phyloP scores from a whole-genome alignment of 352 stramenopile genomes.

The Globisporangium heterothallicum region DNA sequence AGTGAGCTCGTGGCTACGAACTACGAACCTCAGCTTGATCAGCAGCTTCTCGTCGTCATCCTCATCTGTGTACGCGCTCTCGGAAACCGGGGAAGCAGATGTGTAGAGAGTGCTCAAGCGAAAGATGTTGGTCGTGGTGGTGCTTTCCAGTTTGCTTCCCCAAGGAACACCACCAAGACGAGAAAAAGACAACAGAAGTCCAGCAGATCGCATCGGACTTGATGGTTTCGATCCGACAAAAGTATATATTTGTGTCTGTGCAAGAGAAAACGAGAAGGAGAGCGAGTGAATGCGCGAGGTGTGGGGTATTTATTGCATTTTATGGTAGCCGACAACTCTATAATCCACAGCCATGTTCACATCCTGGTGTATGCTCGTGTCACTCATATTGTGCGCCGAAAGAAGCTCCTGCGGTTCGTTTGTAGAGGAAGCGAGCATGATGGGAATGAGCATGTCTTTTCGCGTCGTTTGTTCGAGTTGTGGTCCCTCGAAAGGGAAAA shows the following conservation, averaged over 20 bases:
- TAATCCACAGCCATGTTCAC: not conserved
- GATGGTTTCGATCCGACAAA: not conserved
- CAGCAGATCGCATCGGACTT: too few relatives aligned
- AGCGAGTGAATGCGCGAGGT: not conserved
- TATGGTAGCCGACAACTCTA: not conserved
- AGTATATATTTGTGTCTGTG: not conserved
- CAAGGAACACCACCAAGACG: not conserved
- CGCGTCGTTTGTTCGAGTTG: too few relatives aligned
- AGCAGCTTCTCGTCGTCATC: constrained; percentile 43
- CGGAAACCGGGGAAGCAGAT: constrained; percentile 24
- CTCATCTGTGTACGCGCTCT: constrained; percentile 30
- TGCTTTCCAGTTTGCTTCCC: constrained; percentile 2
- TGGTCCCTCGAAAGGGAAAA: too few relatives aligned
- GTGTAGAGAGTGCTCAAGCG: constrained; percentile 13
- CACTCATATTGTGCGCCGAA: too few relatives aligned
- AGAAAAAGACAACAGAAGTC: not conserved
- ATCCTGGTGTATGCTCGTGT: too few relatives aligned
- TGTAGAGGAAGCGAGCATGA: too few relatives aligned
- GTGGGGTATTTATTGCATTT: not conserved
- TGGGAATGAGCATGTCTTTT: too few relatives aligned
- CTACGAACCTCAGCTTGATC: constrained; percentile 33
- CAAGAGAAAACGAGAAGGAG: not conserved
- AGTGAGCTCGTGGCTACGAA: constrained; percentile 47
- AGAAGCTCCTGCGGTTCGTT: too few relatives aligned
- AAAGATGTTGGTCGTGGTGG: not conserved